Evolutionary conservation across 306 rosid genomes (phyloP).

Genomic region (Cyamopsis tetragonoloba): DNA sequence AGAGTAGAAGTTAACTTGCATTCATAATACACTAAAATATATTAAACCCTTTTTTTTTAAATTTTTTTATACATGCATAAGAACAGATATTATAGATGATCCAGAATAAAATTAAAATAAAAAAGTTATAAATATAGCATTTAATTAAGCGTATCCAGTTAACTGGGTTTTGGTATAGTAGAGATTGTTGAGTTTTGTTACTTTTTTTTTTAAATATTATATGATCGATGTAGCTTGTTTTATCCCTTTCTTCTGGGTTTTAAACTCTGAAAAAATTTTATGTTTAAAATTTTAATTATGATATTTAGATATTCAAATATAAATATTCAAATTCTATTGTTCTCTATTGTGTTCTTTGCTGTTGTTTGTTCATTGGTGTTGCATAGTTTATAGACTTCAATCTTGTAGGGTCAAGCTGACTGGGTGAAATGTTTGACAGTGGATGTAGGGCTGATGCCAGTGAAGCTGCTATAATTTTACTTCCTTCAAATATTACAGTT

Average conservation of each 20-base stretch:
- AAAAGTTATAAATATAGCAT: neutral
- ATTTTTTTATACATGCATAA: constrained; percentile 1
- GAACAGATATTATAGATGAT: neutral
- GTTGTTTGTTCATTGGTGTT: constrained; percentile 2
- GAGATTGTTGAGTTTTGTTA: neutral
- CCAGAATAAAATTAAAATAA: neutral
- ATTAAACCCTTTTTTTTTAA: neutral
- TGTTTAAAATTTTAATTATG: neutral
- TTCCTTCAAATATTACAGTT: constrained; percentile 93
- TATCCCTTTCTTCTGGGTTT: neutral
- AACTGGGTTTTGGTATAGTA: neutral
- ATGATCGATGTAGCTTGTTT: neutral
- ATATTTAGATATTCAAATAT: neutral
- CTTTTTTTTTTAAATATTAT: neutral
- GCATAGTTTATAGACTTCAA: constrained; percentile 12
- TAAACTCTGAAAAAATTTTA: neutral
- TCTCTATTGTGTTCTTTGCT: neutral
- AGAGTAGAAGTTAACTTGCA: neutral
- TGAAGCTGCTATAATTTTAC: constrained; percentile 95
- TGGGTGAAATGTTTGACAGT: constrained; percentile 49
- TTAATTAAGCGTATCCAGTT: neutral
- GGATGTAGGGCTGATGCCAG: constrained; percentile 99
- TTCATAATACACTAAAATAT: neutral
- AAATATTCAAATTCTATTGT: neutral
- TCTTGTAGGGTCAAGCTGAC: constrained; percentile 32